phyloP scores from a whole-genome alignment of 768 basidiomycete genomes.

The Thelephora aurantiotincta region DNA sequence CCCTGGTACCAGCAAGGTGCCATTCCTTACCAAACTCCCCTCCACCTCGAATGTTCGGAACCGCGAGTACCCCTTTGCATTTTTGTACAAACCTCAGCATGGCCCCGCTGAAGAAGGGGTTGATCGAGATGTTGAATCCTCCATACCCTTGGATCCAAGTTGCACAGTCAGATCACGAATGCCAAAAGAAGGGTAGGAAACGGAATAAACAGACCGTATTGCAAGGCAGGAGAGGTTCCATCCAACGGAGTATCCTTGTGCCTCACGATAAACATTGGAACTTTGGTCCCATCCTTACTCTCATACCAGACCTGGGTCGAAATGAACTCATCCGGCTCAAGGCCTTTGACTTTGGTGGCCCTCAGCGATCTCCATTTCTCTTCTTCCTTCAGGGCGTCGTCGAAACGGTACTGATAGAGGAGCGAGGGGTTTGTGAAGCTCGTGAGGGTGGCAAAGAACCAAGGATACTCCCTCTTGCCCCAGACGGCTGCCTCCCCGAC shows the following conservation, averaged over 20 bases:
- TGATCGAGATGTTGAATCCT: slow-evolving; percentile 62
- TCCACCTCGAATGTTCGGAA: slow-evolving; percentile 38
- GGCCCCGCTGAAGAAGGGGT: slow-evolving; percentile 57
- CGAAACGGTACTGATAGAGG: slow-evolving; percentile 49
- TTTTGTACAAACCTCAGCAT: slow-evolving; percentile 61
- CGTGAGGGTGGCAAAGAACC: slow-evolving; percentile 49
- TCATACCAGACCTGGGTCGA: slow-evolving; percentile 68
- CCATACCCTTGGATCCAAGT: slow-evolving; percentile 43
- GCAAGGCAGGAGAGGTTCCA: slow-evolving; percentile 62
- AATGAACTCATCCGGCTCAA: slow-evolving; percentile 55
- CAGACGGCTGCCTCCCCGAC: slow-evolving; percentile 49
- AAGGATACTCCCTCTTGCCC: slow-evolving; percentile 35
- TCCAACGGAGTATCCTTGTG: slow-evolving; percentile 58
- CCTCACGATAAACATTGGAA: slow-evolving; percentile 79
- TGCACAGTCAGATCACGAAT: not conserved
- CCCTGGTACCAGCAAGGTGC: slow-evolving; percentile 59
- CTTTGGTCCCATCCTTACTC: slow-evolving; percentile 64
- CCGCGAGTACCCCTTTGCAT: slow-evolving; percentile 54
- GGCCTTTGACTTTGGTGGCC: slow-evolving; percentile 40
- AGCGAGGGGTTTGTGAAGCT: slow-evolving; percentile 66
- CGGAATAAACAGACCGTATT: slow-evolving; percentile 40
- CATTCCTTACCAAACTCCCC: slow-evolving; percentile 77
- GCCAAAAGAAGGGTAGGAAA: not conserved
- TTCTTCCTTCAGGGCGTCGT: slow-evolving; percentile 13
- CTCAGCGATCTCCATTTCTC: slow-evolving; percentile 47